Conservation (phyloP, 2,329 filamentous ascomycete species). For the Tolypocladium amazonense region DNA sequence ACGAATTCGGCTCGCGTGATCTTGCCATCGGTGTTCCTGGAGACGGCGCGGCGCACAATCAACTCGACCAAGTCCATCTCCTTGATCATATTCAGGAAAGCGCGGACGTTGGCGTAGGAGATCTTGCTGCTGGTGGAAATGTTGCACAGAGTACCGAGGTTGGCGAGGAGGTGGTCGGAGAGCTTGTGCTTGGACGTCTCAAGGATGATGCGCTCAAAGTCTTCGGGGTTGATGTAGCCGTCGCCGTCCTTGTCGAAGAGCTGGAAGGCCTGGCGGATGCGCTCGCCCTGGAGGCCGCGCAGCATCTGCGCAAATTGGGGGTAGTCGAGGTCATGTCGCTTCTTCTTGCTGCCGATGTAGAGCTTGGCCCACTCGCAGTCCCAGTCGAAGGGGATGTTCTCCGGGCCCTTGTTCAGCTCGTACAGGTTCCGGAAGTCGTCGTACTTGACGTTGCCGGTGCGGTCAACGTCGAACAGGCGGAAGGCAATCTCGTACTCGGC, state of each 20-base stretch:
- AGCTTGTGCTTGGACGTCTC: conserved; percentile 93
- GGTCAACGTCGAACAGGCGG: conserved; percentile 83
- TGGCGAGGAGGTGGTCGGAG: conserved; percentile 86
- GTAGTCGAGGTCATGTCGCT: conserved; percentile 87
- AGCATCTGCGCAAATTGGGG: conserved; percentile 97
- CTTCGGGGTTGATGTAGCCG: conserved; percentile 88
- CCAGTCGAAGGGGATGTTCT: conserved; percentile 92
- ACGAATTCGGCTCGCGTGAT: conserved; percentile 92
- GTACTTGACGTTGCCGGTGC: conserved; percentile 78
- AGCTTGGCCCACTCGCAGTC: conserved; percentile 92
- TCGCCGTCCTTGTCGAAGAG: conserved; percentile 83
- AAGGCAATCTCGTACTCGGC: conserved; percentile 99
- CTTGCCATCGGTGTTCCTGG: conserved; percentile 76
- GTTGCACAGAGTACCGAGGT: conserved; percentile 88
- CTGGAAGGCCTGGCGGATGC: conserved; percentile 91
- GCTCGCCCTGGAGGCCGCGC: conserved; percentile 88
- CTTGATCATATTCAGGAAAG: conserved; percentile 95
- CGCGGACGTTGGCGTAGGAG: conserved; percentile 92
- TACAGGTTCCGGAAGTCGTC: conserved; percentile 79
- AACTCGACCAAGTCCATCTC: conserved; percentile 97
- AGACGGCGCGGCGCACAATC: conserved; percentile 77
- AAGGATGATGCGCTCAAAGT: conserved; percentile 93
- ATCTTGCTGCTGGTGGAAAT: conserved; percentile 87
- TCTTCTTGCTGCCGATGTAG: conserved; percentile 81
- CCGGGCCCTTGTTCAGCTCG: conserved; percentile 75